Evolutionary conservation across 768 basidiomycete species (phyloP), one percentile per base, ranked within the genome.

Genomic region (Boletus vinaceobasis): DNA sequence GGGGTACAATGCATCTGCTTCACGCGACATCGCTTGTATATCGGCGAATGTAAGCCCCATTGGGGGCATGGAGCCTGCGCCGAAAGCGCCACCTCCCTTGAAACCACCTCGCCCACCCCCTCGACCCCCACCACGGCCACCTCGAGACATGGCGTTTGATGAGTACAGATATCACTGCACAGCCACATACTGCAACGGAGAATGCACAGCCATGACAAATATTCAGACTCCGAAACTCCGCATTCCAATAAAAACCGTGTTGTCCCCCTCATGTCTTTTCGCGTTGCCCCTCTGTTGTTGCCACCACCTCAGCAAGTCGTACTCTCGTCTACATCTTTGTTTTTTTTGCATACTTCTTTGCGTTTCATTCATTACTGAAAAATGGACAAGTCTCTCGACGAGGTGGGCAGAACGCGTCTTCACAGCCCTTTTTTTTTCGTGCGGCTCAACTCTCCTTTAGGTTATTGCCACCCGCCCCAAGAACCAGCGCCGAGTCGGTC

Each of bases 331-430:
- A 27, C 49, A 7, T 49, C 45, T 38, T 40, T 36, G 11, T 26
- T 26, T 52, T 49, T 33, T 52, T 49, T 37, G 23, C 53, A 21
- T 26, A 43, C 15, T 38, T 50, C 36, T 39, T 33, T 1, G 27
- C 29, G 7, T 36, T 31, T 38, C 21, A 17, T 29, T 48, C 42
- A 13, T 27, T 6, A 54, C 33, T 40, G 36, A 59, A 71, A 59
- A 68, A 89, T 93, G 86, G 89, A 93, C 75, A 87, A 88, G 75
- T 80, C 87, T 64, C 87, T 93, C 56, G 90, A 93, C 69, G 86
- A 91, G 55, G 90, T 93, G 21, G 81, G 75, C 32, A n/a, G 13
- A 48, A 50, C 47, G 45, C 33, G 56, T 43, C 10, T 11, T 19
- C 35, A 15, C 14, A 29, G n/a, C 36, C 17, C 7, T 36, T 35